Evolutionary conservation across 495 filamentous ascomycete species (phyloP).

Genomic region (Penicillium parvum): DNA sequence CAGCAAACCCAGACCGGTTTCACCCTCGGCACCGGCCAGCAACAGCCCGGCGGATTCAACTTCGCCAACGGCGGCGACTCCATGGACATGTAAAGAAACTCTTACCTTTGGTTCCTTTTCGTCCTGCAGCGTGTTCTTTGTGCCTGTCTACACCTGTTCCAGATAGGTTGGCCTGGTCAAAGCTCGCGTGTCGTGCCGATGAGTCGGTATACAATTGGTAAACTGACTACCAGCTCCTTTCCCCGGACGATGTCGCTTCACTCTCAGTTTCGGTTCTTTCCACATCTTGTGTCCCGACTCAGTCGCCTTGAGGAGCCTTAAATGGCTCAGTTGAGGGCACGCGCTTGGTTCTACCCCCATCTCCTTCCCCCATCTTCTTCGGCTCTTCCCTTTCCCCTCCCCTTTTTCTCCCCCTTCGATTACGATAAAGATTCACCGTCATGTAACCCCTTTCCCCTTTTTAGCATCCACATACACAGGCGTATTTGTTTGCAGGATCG

Average conservation of each 20-base stretch:
- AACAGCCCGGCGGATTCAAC: conserved; percentile 81
- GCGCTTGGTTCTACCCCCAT: conserved; percentile 16
- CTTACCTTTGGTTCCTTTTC: not conserved
- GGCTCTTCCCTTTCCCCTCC: conserved; percentile 11
- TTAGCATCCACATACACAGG: conserved; percentile 47
- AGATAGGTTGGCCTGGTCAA: not conserved
- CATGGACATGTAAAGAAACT: conserved; percentile 89
- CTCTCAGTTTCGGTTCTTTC: not conserved
- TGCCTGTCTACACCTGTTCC: not conserved
- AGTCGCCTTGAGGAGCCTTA: not conserved
- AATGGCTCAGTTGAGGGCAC: not conserved
- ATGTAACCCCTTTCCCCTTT: conserved; percentile 45
- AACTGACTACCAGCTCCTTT: not conserved
- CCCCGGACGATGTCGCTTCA: not conserved
- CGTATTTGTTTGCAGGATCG: conserved; percentile 39
- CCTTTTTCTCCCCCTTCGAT: conserved; percentile 22
- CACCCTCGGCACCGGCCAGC: conserved; percentile 73
- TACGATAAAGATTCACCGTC: conserved; percentile 58
- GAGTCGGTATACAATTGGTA: too few species aligned
- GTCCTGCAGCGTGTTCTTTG: conserved; percentile 1
- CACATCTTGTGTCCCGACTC: not conserved
- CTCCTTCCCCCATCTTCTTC: conserved; percentile 14
- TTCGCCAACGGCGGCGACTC: conserved; percentile 86
- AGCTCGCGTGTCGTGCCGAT: too few species aligned
- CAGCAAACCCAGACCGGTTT: conserved; percentile 70